Percentiles rank a stretch among this genome's conserved stretches.
Conservation (phyloP, 1,139 yeast genomes). For the Yamadazyma atmosphaerica region DNA sequence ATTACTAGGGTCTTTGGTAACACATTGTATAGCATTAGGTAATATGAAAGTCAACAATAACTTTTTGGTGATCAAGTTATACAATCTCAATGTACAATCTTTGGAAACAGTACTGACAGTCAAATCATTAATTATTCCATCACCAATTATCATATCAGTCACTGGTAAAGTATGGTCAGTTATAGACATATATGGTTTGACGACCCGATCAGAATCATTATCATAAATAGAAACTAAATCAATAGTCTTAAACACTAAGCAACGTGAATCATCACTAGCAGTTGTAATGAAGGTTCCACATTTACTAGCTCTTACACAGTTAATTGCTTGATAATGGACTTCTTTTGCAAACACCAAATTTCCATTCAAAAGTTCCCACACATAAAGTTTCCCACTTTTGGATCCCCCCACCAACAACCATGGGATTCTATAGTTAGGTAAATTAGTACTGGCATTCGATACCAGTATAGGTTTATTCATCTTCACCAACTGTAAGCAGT, state of each 20-base stretch:
- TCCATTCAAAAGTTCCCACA: constrained; percentile 90
- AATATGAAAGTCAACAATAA: constrained; percentile 72
- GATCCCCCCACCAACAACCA: constrained; percentile 78
- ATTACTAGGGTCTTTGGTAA: constrained; percentile 81
- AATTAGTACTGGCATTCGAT: constrained; percentile 4
- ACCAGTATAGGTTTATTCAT: constrained; percentile 24
- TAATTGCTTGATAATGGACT: constrained; percentile 80
- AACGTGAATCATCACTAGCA: constrained; percentile 81
- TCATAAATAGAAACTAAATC: constrained; percentile 53
- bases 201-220: constrained; percentile 18
- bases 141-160: constrained; percentile 57
- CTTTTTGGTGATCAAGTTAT: constrained; percentile 45
- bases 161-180: constrained; percentile 79
- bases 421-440: constrained; percentile 48
- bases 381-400: constrained; percentile 66
- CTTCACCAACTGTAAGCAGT: constrained; percentile 54
- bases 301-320: constrained; percentile 54
- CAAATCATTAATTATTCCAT: constrained; percentile 58
- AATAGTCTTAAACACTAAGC: constrained; percentile 68
- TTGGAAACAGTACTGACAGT: constrained; percentile 68
- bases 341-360: constrained; percentile 69
- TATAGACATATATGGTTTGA: constrained; percentile 51
- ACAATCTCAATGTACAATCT: constrained; percentile 75
- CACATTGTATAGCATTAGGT: constrained; percentile 53
- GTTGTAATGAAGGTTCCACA: constrained; percentile 73